Evolutionary conservation across 169 alveolate species (phyloP), one percentile per base, ranked within the genome.

Genomic region (Cryptosporidium viatorum): DNA sequence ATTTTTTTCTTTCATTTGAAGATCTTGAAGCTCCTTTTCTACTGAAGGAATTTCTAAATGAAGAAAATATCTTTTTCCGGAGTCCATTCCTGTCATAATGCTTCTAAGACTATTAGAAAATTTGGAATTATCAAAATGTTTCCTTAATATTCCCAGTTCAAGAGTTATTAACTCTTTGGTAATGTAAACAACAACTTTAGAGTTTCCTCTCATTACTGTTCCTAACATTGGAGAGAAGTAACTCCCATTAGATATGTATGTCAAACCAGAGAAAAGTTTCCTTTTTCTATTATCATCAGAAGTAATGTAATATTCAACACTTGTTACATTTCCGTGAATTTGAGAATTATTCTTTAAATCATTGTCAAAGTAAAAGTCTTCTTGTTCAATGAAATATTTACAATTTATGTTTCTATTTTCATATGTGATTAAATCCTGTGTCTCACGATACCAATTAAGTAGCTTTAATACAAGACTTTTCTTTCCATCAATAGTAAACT

Each of bases 401-500:
- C 89, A 80, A 4, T n/a, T 39, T 39, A 60, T 26, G 1, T 14
- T 16, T 33, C 12, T 62, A 18, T 35, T 41, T 45, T 50, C 89
- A 35, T 80, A 80, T 10, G 5, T 41, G 29, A 80, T 60, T 5
- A 26, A 6, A 2, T 23, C 29, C 9, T 35, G 18, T 21, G 45
- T 31, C 74, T 80, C 89, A 41, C 26, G 65, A 62, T 62, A 80
- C 89, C 89, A 80, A 80, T 80, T 35, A 23, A 80, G 70, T 23
- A 80, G 33, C n/a, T 59, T 59, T 6, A 74, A 3, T 55, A 59
- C 71, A 29, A 71, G 37, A 12, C 39, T 41, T 10, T 26, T 41
- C 51, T 80, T 59, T 21, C 33, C 37, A 52, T 37, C 21, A 41
- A 59, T 41, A 37, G 41, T 62, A 23, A 62, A 62, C 62, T 45